Conservation (phyloP, 768 basidiomycete genomes). For the Hygrophorus pudorinus region DNA sequence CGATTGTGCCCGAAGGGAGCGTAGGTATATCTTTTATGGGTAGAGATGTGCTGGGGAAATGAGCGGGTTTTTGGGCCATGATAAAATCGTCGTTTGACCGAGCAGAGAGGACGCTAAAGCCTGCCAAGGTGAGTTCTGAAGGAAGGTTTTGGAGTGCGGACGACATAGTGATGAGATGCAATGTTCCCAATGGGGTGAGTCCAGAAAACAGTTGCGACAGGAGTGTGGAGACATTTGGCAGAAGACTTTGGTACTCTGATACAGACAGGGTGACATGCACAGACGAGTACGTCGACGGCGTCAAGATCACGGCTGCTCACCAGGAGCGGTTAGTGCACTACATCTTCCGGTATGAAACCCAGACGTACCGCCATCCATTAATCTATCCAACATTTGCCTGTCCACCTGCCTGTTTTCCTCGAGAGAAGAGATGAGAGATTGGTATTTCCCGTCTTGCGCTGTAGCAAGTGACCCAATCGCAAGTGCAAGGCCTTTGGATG, state of each 20-base stretch:
- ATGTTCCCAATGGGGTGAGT: conserved; percentile 56
- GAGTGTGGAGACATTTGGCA: conserved; percentile 42
- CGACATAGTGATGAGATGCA: conserved; percentile 52
- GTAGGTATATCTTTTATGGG: conserved; percentile 34
- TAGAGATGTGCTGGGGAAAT: conserved; percentile 28
- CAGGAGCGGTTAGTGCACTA: neutral
- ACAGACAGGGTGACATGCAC: conserved; percentile 59
- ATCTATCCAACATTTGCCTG: conserved; percentile 71
- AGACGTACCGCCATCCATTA: conserved; percentile 66
- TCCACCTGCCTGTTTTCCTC: conserved; percentile 51
- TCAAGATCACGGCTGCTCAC: conserved; percentile 48
- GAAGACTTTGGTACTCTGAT: conserved; percentile 50
- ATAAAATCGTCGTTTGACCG: conserved; percentile 31
- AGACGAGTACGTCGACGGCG: conserved; percentile 46
- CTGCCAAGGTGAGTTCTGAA: conserved; percentile 53
- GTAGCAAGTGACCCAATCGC: conserved; percentile 72
- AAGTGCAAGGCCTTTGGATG: conserved; percentile 39
- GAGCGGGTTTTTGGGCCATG: conserved; percentile 63
- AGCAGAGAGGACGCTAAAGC: conserved; percentile 49
- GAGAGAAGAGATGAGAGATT: conserved; percentile 53
- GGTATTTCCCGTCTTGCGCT: conserved; percentile 73
- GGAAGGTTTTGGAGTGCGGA: conserved; percentile 33
- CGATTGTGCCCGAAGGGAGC: conserved; percentile 10
- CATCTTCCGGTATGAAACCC: neutral
- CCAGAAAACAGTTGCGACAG: conserved; percentile 51